phyloP scores from a whole-genome alignment of 495 filamentous ascomycete species.

The Xylaria palmicola region DNA sequence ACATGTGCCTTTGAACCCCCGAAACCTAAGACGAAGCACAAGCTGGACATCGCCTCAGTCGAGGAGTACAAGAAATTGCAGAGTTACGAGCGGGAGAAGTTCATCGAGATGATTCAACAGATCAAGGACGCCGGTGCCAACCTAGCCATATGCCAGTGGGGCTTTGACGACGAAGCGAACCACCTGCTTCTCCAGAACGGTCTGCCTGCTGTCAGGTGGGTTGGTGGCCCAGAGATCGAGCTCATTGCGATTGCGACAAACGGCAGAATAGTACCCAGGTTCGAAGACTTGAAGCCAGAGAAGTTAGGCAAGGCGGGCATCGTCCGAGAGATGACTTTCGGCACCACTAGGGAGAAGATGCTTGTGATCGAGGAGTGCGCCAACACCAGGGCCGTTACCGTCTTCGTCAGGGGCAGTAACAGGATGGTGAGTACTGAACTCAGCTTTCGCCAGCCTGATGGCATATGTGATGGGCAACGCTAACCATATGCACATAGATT shows the following conservation, averaged over 20 bases:
- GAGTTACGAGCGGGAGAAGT: slow-evolving; percentile 91
- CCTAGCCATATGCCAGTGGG: slow-evolving; percentile 98
- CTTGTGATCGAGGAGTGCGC: slow-evolving; percentile 98
- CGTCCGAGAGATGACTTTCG: slow-evolving; percentile 92
- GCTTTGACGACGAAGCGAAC: slow-evolving; percentile 99
- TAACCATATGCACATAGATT: slow-evolving; percentile 56
- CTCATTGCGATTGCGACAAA: slow-evolving; percentile 98
- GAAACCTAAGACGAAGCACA: slow-evolving; percentile 99
- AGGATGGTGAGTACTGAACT: slow-evolving; percentile 79
- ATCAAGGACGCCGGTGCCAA: slow-evolving; percentile 98
- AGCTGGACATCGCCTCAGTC: slow-evolving; percentile 94
- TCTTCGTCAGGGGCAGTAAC: slow-evolving; percentile 96
- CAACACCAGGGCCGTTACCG: slow-evolving; percentile 93
- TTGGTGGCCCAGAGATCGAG: slow-evolving; percentile 97
- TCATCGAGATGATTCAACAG: slow-evolving; percentile 96
- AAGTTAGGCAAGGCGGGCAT: slow-evolving; percentile 90
- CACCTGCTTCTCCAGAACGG: slow-evolving; percentile 94
- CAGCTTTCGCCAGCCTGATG: background rate
- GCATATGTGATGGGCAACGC: background rate
- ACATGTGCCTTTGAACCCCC: slow-evolving; percentile 99
- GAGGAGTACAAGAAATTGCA: slow-evolving; percentile 98
- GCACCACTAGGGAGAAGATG: slow-evolving; percentile 99
- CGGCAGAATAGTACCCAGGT: slow-evolving; percentile 93
- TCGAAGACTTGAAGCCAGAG: slow-evolving; percentile 86
- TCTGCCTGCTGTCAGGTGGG: slow-evolving; percentile 95